A percentile compares a stretch with the other conserved stretches of the same genome.
phyloP scores from a whole-genome alignment of 768 basidiomycete genomes.

The Cubamyces sp. region DNA sequence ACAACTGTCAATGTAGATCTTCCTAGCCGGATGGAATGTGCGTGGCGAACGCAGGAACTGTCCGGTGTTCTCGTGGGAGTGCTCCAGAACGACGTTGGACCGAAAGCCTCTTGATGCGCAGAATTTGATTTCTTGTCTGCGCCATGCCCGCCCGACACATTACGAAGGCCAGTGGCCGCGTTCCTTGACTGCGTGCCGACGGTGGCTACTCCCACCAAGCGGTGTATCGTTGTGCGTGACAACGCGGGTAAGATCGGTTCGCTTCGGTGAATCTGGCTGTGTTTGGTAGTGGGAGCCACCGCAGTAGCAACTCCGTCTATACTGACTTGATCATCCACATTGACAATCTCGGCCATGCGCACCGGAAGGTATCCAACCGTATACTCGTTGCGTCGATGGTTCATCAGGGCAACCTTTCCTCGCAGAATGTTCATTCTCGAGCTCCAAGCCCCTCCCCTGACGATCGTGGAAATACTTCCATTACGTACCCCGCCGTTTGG shows the following conservation, averaged over 20 bases:
- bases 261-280: not conserved
- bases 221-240: too few species aligned
- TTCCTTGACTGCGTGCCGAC: not conserved
- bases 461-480: constrained; percentile 6
- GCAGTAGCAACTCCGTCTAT: too few species aligned
- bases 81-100: not conserved
- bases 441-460: not conserved
- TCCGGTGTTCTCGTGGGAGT: not conserved
- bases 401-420: not conserved
- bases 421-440: too few species aligned
- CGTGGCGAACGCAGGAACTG: constrained; percentile 8
- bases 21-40: not conserved
- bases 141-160: too few species aligned
- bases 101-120: not conserved
- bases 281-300: not conserved
- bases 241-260: not conserved
- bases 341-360: not conserved
- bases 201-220: not conserved
- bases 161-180: too few species aligned
- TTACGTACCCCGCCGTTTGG: constrained; percentile 3
- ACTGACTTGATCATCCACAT: too few species aligned
- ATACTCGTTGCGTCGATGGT: not conserved
- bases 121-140: not conserved
- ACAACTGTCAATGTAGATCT: not conserved
- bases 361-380: not conserved